Conservation (phyloP, 2,329 filamentous ascomycete species). For the Xylaria sp. region DNA sequence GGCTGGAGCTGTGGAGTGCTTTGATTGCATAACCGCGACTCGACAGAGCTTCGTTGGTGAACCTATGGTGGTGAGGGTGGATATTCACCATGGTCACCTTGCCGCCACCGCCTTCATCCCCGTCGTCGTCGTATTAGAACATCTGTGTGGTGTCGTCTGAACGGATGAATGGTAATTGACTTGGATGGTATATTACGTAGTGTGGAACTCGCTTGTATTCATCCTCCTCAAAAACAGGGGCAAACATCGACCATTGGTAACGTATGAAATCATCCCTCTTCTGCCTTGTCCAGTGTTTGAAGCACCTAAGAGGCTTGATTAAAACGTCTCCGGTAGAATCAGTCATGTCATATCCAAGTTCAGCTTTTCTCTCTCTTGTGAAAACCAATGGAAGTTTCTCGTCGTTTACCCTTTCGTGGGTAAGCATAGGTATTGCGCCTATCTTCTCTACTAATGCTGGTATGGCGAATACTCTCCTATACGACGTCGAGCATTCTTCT, state of each 20-base stretch:
- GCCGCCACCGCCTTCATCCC: neutral
- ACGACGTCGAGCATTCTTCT: too few species aligned
- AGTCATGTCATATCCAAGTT: neutral
- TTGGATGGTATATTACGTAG: neutral
- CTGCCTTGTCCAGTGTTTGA: neutral
- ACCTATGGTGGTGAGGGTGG: constrained; percentile 21
- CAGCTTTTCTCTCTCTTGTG: neutral
- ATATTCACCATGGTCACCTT: constrained; percentile 6
- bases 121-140: neutral
- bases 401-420: neutral
- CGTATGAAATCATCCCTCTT: neutral
- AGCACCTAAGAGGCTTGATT: neutral
- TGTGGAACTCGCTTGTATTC: constrained; percentile 11
- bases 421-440: neutral
- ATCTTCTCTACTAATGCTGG: neutral
- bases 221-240: constrained; percentile 1
- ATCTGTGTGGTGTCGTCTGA: neutral
- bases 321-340: neutral
- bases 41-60: neutral
- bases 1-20: neutral
- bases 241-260: constrained; percentile 14
- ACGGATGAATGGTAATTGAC: neutral
- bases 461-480: neutral
- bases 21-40: constrained; percentile 10
- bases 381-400: neutral